Evolutionary conservation across 106 monocot species (phyloP).

Genomic region (Dioscorea alata): DNA sequence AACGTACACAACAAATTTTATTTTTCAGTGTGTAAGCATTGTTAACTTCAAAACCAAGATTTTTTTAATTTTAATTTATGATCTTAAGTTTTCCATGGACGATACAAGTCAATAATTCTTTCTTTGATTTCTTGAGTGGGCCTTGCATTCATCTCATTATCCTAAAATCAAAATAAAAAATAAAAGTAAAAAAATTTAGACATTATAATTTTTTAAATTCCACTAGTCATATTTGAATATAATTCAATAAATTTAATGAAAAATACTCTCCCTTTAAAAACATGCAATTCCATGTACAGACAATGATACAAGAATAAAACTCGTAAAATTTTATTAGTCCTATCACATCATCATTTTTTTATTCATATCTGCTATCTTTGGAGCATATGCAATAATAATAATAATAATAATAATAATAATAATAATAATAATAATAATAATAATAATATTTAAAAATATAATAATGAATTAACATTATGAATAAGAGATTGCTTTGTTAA

Average conservation of each 20-base stretch:
- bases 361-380: background rate
- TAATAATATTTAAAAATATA: too few species aligned
- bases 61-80: background rate
- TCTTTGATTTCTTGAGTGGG: slow-evolving; percentile 27
- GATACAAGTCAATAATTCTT: slow-evolving; percentile 19
- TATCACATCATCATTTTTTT: too few species aligned
- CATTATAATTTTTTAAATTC: background rate
- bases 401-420: too few species aligned
- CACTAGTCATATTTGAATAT: too few species aligned
- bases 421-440: too few species aligned
- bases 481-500: background rate
- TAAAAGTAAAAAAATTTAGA: background rate
- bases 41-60: too few species aligned
- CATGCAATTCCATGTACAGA: too few species aligned
- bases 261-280: background rate
- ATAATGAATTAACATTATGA: background rate
- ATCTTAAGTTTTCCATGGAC: slow-evolving; percentile 2
- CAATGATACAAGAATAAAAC: too few species aligned
- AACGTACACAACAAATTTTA: too few species aligned
- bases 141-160: slow-evolving; percentile 34
- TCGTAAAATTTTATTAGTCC: too few species aligned
- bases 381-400: background rate
- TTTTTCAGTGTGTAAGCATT: too few species aligned
- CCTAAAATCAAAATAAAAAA: slow-evolving; percentile 11
- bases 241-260: too few species aligned